Evolutionary conservation across 345 rosid species (phyloP).

Genomic region (Clarkia xantiana): DNA sequence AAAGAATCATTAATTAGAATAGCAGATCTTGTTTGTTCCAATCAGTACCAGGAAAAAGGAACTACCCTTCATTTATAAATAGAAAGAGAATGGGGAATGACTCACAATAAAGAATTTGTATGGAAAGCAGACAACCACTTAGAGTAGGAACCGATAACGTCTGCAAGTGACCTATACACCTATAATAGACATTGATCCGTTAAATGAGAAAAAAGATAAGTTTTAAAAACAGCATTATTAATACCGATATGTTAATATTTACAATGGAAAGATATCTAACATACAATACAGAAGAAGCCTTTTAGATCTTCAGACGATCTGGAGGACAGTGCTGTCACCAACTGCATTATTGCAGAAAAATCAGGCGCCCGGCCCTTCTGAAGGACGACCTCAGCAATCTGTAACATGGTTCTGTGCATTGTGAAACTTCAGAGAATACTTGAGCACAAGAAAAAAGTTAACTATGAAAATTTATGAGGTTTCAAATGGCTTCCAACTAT

Average conservation of each 20-base stretch:
- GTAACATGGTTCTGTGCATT: conserved; percentile 11
- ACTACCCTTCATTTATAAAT: conserved; percentile 3
- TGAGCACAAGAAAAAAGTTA: background rate
- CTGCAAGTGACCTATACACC: conserved; percentile 89
- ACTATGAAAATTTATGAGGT: background rate
- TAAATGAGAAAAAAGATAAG: background rate
- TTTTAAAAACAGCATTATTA: background rate
- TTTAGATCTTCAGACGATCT: conserved; percentile 42
- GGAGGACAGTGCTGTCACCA: conserved; percentile 54
- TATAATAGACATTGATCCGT: conserved; percentile 19
- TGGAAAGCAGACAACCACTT: conserved; percentile 67
- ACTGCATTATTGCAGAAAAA: conserved; percentile 65
- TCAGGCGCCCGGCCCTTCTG: conserved; percentile 59
- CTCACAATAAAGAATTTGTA: conserved; percentile 67
- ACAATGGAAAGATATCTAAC: conserved; percentile 13
- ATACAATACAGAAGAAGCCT: conserved; percentile 76
- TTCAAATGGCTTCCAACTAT: no score
- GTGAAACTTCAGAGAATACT: conserved; percentile 5
- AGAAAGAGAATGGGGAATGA: conserved; percentile 2
- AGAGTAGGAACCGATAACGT: conserved; percentile 88
- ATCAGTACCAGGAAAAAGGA: background rate
- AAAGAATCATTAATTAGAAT: background rate
- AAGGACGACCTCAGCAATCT: conserved; percentile 80
- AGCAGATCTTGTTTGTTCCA: background rate
- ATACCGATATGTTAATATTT: background rate